phyloP scores from a whole-genome alignment of 805 yeast species.

The Nakazawaea siamensis region DNA sequence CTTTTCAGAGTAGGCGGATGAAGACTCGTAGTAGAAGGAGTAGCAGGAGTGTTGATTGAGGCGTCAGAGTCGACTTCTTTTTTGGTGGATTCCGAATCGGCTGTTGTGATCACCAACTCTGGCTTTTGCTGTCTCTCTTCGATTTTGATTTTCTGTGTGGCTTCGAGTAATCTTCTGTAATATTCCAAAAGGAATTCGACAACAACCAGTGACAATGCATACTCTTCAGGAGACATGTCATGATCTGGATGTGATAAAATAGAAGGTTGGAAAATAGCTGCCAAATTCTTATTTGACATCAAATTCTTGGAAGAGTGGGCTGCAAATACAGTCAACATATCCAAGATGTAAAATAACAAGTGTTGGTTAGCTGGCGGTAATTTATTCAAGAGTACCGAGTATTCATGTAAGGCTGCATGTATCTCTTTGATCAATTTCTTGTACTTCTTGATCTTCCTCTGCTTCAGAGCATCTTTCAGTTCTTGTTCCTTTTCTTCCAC shows the following conservation, averaged over 20 bases:
- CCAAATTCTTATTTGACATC: conserved; percentile 89
- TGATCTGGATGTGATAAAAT: conserved; percentile 87
- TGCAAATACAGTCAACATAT: conserved; percentile 78
- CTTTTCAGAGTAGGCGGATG: conserved; percentile 5
- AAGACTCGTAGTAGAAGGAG: conserved; percentile 1
- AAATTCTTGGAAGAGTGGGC: conserved; percentile 68
- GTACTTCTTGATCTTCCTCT: conserved; percentile 28
- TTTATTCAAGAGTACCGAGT: conserved; percentile 56
- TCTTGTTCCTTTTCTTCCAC: conserved; percentile 4
- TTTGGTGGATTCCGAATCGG: not conserved
- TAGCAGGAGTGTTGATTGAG: conserved; percentile 4
- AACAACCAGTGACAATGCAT: conserved; percentile 76
- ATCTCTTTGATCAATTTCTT: conserved; percentile 58
- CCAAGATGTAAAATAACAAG: conserved; percentile 77
- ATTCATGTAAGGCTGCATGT: conserved; percentile 59
- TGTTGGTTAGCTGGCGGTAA: conserved; percentile 79
- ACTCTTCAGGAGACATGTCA: conserved; percentile 88
- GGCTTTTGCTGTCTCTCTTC: conserved; percentile 1
- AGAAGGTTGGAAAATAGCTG: conserved; percentile 97
- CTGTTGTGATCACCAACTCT: conserved; percentile 2
- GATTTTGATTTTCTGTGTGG: conserved; percentile 4
- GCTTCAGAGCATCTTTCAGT: conserved; percentile 3
- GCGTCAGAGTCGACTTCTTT: conserved; percentile 2
- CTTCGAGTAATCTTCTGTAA: conserved; percentile 61
- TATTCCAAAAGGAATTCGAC: conserved; percentile 86